A percentile compares a stretch with the other conserved stretches of the same genome.
Conservation (phyloP, 352 stramenopile species). For the Phytophthora agathidicida region DNA sequence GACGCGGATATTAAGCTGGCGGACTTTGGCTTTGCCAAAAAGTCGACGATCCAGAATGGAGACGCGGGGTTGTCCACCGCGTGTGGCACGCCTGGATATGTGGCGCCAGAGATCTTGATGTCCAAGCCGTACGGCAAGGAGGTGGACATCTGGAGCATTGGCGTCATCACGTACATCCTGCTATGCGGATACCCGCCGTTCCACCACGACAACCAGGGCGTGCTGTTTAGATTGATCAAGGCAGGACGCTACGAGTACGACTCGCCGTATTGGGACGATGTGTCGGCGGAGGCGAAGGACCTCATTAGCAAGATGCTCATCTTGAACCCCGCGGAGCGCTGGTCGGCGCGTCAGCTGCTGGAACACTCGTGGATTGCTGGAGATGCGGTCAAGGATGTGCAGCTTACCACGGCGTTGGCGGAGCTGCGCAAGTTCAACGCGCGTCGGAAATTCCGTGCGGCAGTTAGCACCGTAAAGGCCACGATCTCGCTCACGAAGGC, state of each 20-base stretch:
- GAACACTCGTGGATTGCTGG: slow-evolving; percentile 92
- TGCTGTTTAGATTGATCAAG: slow-evolving; percentile 85
- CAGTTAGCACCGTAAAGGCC: slow-evolving; percentile 90
- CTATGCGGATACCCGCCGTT: slow-evolving; percentile 87
- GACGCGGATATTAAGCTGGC: slow-evolving; percentile 86
- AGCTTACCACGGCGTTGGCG: slow-evolving; percentile 86
- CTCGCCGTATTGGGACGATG: slow-evolving; percentile 82
- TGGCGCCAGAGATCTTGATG: slow-evolving; percentile 83
- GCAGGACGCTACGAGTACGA: slow-evolving; percentile 74
- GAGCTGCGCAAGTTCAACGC: slow-evolving; percentile 94
- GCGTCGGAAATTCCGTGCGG: slow-evolving; percentile 93
- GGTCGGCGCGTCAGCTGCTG: slow-evolving; percentile 72
- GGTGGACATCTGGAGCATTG: slow-evolving; percentile 92
- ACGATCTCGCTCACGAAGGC: slow-evolving; percentile 82
- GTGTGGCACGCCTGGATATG: slow-evolving; percentile 79
- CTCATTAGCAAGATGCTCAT: slow-evolving; percentile 92
- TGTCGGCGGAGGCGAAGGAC: slow-evolving; percentile 81
- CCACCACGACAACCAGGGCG: slow-evolving; percentile 91
- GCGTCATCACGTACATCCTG: slow-evolving; percentile 89
- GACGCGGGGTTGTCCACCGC: slow-evolving; percentile 59
- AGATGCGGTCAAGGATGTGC: slow-evolving; percentile 63
- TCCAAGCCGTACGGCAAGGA: slow-evolving; percentile 73
- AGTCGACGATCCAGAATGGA: slow-evolving; percentile 54
- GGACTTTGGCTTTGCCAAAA: slow-evolving; percentile 87
- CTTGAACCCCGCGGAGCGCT: slow-evolving; percentile 82